A percentile compares a stretch with the other conserved stretches of the same genome.
Evolutionary conservation across 169 alveolate species (phyloP).

Genomic region (Cryptosporidium meleagridis): DNA sequence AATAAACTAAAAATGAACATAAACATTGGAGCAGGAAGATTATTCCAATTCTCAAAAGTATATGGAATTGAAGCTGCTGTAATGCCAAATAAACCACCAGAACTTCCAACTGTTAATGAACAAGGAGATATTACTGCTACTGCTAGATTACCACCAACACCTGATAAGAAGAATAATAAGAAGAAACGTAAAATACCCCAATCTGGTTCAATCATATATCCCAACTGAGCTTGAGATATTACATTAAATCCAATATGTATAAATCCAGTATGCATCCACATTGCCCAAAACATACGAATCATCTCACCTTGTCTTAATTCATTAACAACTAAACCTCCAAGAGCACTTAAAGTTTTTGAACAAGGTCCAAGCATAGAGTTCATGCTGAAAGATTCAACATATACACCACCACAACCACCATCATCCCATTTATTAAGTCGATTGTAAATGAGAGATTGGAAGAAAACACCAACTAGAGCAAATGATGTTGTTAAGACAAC

Average conservation of each 20-base stretch:
- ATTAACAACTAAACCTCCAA: conserved; percentile 76
- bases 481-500: conserved; percentile 66
- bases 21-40: conserved; percentile 67
- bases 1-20: conserved; percentile 55
- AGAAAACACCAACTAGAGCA: conserved; percentile 66
- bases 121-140: conserved; percentile 90
- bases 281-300: conserved; percentile 87
- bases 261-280: conserved; percentile 88
- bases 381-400: conserved; percentile 45
- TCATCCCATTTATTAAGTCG: conserved; percentile 58
- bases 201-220: conserved; percentile 91
- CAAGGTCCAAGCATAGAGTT: conserved; percentile 74
- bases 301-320: conserved; percentile 80
- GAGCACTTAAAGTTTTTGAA: conserved; percentile 49
- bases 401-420: conserved; percentile 66
- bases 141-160: conserved; percentile 84
- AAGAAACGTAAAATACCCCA: conserved; percentile 89
- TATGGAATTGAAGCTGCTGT: conserved; percentile 89
- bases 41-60: conserved; percentile 71
- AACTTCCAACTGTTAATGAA: conserved; percentile 88
- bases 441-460: conserved; percentile 57
- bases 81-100: conserved; percentile 90
- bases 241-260: conserved; percentile 85
- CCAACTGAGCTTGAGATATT: conserved; percentile 84
- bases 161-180: conserved; percentile 82